Conservation (phyloP, 306 rosid species). For the Psophocarpus tetragonolobus region DNA sequence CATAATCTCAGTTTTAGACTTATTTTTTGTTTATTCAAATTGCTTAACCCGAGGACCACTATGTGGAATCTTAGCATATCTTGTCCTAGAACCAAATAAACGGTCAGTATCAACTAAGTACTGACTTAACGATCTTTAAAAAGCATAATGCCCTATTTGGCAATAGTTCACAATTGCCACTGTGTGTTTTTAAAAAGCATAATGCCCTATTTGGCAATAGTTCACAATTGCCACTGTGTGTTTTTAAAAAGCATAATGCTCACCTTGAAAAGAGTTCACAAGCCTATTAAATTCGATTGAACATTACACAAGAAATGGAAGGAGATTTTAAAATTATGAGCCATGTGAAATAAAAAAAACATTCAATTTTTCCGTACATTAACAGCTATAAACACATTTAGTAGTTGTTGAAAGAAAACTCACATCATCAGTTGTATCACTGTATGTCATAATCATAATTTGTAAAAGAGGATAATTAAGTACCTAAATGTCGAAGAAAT, state of each 20-base stretch:
- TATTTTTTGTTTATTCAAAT: neutral
- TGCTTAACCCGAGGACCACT: neutral
- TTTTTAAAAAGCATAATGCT: too few relatives aligned
- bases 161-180: too few relatives aligned
- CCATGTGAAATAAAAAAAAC: neutral
- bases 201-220: too few relatives aligned
- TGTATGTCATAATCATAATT: too few relatives aligned
- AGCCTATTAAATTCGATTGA: too few relatives aligned
- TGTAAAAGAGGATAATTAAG: neutral
- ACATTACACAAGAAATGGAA: neutral
- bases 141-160: neutral
- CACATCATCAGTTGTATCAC: slow-evolving; percentile 14
- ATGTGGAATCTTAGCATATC: neutral
- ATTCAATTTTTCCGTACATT: neutral
- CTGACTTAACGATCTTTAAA: neutral
- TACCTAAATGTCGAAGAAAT: neutral
- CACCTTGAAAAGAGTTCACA: neutral
- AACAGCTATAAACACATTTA: slow-evolving; percentile 3
- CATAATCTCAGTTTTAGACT: neutral
- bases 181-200: too few relatives aligned
- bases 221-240: too few relatives aligned
- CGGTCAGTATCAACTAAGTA: neutral
- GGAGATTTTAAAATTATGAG: slow-evolving; percentile 5
- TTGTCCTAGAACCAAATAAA: neutral
- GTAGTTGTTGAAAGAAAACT: slow-evolving; percentile 10